phyloP scores from a whole-genome alignment of 768 basidiomycete species.

The Mycena pura region DNA sequence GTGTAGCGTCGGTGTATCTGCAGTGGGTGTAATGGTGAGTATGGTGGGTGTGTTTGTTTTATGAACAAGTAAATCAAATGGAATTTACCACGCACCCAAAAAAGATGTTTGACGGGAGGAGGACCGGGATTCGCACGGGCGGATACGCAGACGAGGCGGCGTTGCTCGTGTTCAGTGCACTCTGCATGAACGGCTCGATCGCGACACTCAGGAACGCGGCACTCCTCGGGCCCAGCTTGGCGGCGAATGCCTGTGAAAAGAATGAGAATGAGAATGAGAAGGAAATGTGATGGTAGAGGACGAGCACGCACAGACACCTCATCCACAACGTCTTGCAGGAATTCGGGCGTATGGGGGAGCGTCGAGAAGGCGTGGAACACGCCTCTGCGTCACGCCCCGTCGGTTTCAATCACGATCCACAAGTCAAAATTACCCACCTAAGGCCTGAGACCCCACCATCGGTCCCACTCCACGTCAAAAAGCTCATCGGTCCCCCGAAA shows the following conservation, averaged over 20 bases:
- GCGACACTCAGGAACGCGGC: slow-evolving; percentile 17
- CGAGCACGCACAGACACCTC: slow-evolving; percentile 10
- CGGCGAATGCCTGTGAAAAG: slow-evolving; percentile 1
- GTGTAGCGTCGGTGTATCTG: slow-evolving; percentile 9
- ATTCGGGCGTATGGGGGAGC: slow-evolving; percentile 17
- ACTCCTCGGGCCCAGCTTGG: slow-evolving; percentile 4
- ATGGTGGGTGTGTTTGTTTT: neutral
- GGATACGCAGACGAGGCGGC: slow-evolving; percentile 15
- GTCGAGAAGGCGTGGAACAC: slow-evolving; percentile 20
- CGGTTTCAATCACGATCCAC: neutral
- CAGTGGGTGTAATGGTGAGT: neutral
- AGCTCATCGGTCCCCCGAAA: slow-evolving; percentile 15
- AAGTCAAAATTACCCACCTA: neutral
- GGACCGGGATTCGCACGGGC: slow-evolving; percentile 3
- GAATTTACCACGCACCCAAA: slow-evolving; percentile 5
- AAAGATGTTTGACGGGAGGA: slow-evolving; percentile 20
- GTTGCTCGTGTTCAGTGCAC: neutral
- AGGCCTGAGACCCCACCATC: slow-evolving; percentile 16
- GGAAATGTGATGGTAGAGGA: neutral
- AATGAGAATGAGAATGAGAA: neutral
- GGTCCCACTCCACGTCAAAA: slow-evolving; percentile 13
- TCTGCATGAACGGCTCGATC: slow-evolving; percentile 20
- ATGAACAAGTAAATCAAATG: neutral
- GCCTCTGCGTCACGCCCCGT: neutral
- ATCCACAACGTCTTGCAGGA: slow-evolving; percentile 20